Base-by-base conservation (phyloP, 176 grass and related monocot genomes). In the Carex cristatella region DNA sequence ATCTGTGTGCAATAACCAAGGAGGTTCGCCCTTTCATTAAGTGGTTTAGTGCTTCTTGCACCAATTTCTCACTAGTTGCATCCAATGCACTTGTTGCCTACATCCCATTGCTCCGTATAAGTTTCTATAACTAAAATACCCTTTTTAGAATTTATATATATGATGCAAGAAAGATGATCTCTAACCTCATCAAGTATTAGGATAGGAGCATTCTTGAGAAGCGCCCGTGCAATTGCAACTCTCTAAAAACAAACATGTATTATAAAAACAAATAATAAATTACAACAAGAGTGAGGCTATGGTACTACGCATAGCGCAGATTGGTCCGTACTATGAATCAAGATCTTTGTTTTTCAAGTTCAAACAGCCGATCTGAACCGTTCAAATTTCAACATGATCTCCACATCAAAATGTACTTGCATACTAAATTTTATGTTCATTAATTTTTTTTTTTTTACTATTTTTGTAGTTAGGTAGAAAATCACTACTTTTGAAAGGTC, bases 31-130 rank as follows among this genome's bases (percentile, higher is more conserved):
- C 91, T 61, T 93, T 95, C 95, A 98, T 98, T 81, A 98, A 79
- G 63, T 86, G 91, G 60, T 95, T 79, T 11, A 98, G 87, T 84
- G 95, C 95, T 74, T 95, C 91, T 83, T 98, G 95, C 83, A 98
- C 93, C 10, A 98, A 80, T 48, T 89, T 90, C 40, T 98, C 95
- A 71, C 93, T 95, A 15, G 89, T 93, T 0, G 95, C 86, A 46
- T 98, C 95, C 83, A 98, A 87, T 68, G 95, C 91, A 81, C 95
- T 98, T 16, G 95, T 98, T 79, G 95, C 95, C 95, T 98, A 87
- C 69, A 78, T 27, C 68, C 48, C 27, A 54, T 84, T 79, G 54
- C 67, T 54, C 1, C 1, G 33, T 33, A 59, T 73, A 60, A 81
- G 75, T 85, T 66, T 63, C 28, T 7, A 46, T 10, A 5, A 12